Percentiles rank a stretch among this genome's conserved stretches.
phyloP scores from a whole-genome alignment of 2,329 filamentous ascomycete species.

The Penicillium sp. region DNA sequence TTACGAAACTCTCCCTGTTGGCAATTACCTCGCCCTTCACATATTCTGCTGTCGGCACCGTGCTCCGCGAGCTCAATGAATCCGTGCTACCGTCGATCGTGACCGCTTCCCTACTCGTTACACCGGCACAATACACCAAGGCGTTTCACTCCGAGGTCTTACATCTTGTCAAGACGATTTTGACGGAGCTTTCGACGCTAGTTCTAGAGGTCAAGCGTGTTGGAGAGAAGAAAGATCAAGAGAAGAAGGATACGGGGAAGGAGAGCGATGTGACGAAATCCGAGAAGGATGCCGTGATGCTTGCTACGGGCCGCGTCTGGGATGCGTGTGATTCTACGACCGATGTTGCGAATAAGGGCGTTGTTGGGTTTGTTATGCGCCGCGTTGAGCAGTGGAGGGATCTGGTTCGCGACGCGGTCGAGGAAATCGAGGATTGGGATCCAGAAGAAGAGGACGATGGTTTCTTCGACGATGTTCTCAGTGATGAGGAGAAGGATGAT shows the following conservation, averaged over 20 bases:
- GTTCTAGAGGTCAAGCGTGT: conserved; percentile 56
- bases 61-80: conserved; percentile 69
- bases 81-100: conserved; percentile 73
- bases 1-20: conserved; percentile 82
- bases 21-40: conserved; percentile 86
- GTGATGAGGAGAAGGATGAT: conserved; percentile 27
- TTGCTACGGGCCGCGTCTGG: conserved; percentile 77
- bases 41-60: conserved; percentile 66
- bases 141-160: conserved; percentile 64
- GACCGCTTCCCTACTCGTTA: conserved; percentile 66
- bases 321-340: conserved; percentile 73
- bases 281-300: conserved; percentile 56
- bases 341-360: conserved; percentile 62
- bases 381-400: conserved; percentile 73
- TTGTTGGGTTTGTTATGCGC: conserved; percentile 66
- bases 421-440: conserved; percentile 85
- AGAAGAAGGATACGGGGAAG: conserved; percentile 31
- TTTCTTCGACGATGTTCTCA: conserved; percentile 41
- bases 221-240: conserved; percentile 46
- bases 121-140: conserved; percentile 59
- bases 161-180: conserved; percentile 56
- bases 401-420: conserved; percentile 74
- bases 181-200: conserved; percentile 63
- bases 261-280: conserved; percentile 27
- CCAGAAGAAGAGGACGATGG: conserved; percentile 67